Evolutionary conservation across 257 asterid species (phyloP).

Genomic region (Ocimum tenuiflorum): DNA sequence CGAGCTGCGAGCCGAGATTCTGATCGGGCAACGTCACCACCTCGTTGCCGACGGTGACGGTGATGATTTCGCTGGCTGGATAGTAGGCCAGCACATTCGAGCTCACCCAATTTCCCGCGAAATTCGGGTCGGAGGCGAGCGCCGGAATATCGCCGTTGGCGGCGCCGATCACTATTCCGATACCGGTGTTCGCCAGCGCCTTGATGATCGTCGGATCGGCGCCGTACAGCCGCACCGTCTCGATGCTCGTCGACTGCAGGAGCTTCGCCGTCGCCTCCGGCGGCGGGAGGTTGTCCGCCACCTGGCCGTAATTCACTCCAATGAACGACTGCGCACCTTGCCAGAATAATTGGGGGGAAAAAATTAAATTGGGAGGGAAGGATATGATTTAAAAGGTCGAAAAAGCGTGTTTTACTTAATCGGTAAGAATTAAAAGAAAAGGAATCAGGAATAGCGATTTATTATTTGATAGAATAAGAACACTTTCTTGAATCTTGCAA

Average conservation of each 20-base stretch:
- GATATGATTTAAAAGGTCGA: neutral
- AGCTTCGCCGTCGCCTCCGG: constrained; percentile 77
- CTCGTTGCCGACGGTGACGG: constrained; percentile 81
- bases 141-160: constrained; percentile 89
- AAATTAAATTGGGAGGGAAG: neutral
- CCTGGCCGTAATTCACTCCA: constrained; percentile 79
- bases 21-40: constrained; percentile 61
- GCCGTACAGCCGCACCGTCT: constrained; percentile 88
- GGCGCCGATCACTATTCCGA: constrained; percentile 86
- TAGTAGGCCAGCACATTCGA: constrained; percentile 62
- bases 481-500: neutral
- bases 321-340: constrained; percentile 72
- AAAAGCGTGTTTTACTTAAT: neutral
- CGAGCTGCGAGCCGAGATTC: constrained; percentile 52
- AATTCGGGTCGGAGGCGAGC: constrained; percentile 77
- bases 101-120: constrained; percentile 79
- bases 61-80: constrained; percentile 74
- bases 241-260: constrained; percentile 60
- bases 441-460: neutral
- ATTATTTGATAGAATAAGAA: neutral
- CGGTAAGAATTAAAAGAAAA: neutral
- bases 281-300: constrained; percentile 93
- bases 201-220: constrained; percentile 73
- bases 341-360: neutral
- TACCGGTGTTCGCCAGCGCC: constrained; percentile 73